A percentile compares a stretch with the other conserved stretches of the same genome.
Evolutionary conservation across 2,329 filamentous ascomycete genomes (phyloP).

Genomic region (Verticillium nubilum): DNA sequence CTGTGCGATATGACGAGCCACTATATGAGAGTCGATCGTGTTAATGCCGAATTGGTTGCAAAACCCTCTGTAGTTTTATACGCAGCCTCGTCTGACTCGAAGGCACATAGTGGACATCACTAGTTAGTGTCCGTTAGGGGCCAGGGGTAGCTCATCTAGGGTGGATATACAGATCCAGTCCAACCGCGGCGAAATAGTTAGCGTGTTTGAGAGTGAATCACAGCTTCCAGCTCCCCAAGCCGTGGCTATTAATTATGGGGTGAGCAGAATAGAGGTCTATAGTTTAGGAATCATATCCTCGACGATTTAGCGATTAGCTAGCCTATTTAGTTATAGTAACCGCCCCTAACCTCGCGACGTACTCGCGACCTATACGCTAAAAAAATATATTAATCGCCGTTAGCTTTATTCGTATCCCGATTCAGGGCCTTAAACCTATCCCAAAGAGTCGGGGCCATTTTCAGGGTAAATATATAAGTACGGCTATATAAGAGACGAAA

Average conservation of each 20-base stretch:
- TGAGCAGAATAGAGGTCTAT: too few relatives aligned
- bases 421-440: not conserved
- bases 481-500: not conserved
- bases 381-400: not conserved
- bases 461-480: not conserved
- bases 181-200: too few relatives aligned
- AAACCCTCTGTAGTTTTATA: not conserved
- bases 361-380: too few relatives aligned
- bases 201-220: too few relatives aligned
- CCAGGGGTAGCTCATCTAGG: too few relatives aligned
- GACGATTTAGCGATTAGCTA: not conserved
- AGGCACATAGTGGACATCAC: not conserved
- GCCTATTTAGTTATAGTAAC: too few relatives aligned
- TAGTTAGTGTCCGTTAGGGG: not conserved
- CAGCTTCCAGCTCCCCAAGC: too few relatives aligned
- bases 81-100: not conserved
- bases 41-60: too few relatives aligned
- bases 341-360: too few relatives aligned
- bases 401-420: not conserved
- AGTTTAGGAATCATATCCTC: not conserved
- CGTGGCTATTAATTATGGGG: too few relatives aligned
- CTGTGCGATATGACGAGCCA: not conserved
- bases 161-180: too few relatives aligned
- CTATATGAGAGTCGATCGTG: too few relatives aligned
- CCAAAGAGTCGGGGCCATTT: not conserved